These are phyloP conservation scores for Colletotrichum theobromicola DNA, from an alignment of 2,329 filamentous ascomycete species.

Conservation along the genomic window DNA sequence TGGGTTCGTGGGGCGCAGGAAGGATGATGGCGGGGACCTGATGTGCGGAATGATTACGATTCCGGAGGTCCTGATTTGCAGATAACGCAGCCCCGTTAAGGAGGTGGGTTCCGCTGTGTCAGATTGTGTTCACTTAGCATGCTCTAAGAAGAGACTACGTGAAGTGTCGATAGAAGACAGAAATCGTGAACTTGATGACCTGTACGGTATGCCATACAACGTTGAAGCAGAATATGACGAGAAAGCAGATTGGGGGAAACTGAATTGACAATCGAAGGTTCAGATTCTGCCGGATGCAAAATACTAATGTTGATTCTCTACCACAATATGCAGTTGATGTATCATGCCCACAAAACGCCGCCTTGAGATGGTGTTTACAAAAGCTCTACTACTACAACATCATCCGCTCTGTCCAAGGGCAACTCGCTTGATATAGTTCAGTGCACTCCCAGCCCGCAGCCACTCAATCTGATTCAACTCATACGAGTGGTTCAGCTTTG, in stretches of 20 bases:
- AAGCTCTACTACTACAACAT: not conserved
- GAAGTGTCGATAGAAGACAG: rapidly evolving
- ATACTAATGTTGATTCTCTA: not conserved
- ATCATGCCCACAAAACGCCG: not conserved
- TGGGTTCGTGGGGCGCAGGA: not conserved
- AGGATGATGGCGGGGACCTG: not conserved
- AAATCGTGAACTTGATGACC: not conserved
- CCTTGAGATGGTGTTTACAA: not conserved
- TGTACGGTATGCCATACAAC: not conserved
- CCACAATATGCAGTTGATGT: not conserved
- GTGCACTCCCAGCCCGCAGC: conserved; percentile 37
- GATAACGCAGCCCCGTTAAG: not conserved
- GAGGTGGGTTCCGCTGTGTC: not conserved
- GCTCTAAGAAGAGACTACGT: not conserved
- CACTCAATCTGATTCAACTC: conserved; percentile 35
- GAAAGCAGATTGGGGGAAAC: not conserved
- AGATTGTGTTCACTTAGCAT: not conserved
- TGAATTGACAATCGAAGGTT: not conserved
- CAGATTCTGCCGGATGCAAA: not conserved
- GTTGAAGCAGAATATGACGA: not conserved
- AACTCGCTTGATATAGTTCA: conserved; percentile 34
- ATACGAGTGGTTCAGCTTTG: conserved; percentile 35
- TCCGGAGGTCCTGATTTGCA: not conserved
- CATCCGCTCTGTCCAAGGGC: not conserved
- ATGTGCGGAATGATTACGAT: not conserved